Percentiles rank a stretch among this genome's conserved stretches.
Conservation (phyloP, 1,139 yeast genomes). For the Hyphopichia pseudoburtonii region DNA sequence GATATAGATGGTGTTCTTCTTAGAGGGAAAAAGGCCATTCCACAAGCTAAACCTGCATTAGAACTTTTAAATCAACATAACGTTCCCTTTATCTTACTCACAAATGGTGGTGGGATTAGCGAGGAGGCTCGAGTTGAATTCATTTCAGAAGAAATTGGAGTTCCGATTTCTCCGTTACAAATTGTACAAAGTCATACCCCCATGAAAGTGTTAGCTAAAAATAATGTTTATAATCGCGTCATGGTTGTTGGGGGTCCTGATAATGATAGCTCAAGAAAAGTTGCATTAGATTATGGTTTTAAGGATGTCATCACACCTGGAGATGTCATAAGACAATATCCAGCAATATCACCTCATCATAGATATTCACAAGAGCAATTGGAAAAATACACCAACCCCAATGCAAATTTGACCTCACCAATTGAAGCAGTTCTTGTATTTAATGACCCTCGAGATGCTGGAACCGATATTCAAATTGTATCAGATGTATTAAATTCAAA, state of each 20-base stretch:
- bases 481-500: constrained; percentile 69
- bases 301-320: constrained; percentile 72
- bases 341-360: constrained; percentile 75
- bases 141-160: constrained; percentile 50
- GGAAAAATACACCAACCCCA: constrained; percentile 39
- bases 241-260: constrained; percentile 83
- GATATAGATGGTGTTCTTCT: constrained; percentile 89
- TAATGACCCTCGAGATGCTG: constrained; percentile 91
- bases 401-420: constrained; percentile 33
- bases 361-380: constrained; percentile 50
- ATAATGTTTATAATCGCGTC: constrained; percentile 53
- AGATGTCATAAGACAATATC: constrained; percentile 61
- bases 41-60: constrained; percentile 67
- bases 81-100: constrained; percentile 81
- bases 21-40: constrained; percentile 70
- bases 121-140: constrained; percentile 63
- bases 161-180: constrained; percentile 59
- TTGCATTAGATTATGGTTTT: constrained; percentile 81
- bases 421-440: constrained; percentile 83
- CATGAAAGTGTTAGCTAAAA: constrained; percentile 56
- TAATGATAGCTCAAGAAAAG: constrained; percentile 65
- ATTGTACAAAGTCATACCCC: constrained; percentile 93
- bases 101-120: constrained; percentile 90
- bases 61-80: constrained; percentile 49
- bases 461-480: constrained; percentile 78